Percentiles rank a stretch among this genome's conserved stretches.
These are phyloP conservation scores for Paecilomyces sp. DNA, from an alignment of 2,329 filamentous ascomycete genomes.

Conservation along the genomic window DNA sequence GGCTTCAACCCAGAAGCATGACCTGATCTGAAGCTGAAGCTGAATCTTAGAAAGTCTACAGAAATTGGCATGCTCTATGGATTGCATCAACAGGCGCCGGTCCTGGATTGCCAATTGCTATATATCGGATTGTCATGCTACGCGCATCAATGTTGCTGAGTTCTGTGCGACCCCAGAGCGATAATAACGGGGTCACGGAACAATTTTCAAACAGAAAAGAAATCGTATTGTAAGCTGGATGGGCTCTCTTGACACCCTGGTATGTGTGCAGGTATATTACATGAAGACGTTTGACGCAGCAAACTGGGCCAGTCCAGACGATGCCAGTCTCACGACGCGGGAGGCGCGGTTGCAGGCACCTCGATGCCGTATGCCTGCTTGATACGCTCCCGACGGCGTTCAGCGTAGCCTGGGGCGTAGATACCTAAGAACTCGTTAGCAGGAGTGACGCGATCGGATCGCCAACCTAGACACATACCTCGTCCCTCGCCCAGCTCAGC, in stretches of 20 bases:
- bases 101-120: too few relatives aligned
- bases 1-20: background rate
- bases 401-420: constrained; percentile 71
- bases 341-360: constrained; percentile 55
- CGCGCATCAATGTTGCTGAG: background rate
- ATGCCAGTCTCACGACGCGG: constrained; percentile 29
- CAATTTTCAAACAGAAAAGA: background rate
- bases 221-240: constrained; percentile 8
- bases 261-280: constrained; percentile 19
- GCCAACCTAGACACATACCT: constrained; percentile 49
- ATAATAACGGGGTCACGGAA: background rate
- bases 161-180: background rate
- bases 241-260: constrained; percentile 13
- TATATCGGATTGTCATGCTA: background rate
- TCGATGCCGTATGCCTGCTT: constrained; percentile 85
- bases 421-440: constrained; percentile 53
- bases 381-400: constrained; percentile 72
- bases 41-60: background rate
- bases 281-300: constrained; percentile 6
- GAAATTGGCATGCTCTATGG: background rate
- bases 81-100: background rate
- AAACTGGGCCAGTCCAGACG: constrained; percentile 4
- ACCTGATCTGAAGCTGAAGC: background rate
- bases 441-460: background rate
- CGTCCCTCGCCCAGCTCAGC: constrained; percentile 77